Base-by-base conservation (phyloP, 257 asterid species). In the Anisodus acutangulus region DNA sequence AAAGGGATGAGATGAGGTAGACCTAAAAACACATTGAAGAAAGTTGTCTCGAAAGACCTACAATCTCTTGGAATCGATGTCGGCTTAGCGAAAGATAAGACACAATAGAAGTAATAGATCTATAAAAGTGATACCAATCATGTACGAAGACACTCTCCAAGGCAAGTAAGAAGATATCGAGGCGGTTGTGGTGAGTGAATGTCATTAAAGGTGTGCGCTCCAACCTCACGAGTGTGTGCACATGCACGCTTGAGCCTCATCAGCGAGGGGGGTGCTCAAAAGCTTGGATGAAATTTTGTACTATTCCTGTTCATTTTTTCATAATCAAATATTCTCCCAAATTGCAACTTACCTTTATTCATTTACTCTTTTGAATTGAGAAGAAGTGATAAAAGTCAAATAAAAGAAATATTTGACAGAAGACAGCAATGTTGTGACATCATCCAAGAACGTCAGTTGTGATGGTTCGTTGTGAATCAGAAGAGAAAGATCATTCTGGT, bases 271-370 rank as follows among this genome's bases (percentile, higher is more conserved):
- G 17, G 2, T 45, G 54, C 41, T 59, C 41, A n/a, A 71, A 43
- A 6, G 76, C 22, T 72, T 72, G 80, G 35, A 72, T 9, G 10
- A 70, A 45, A 72, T 9, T 72, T 72, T 45, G 80, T n/a, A 72
- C 41, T 10, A 72, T 5, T 13, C n/a, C 9, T 10, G 6, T 45
- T 47, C 35, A 45, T 45, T 72, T 72, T 72, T 19, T n/a, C 57
- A 72, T 43, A 19, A 72, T n/a, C 59, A 35, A 72, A 71, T 45
- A 45, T 71, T n/a, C 80, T 49, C 80, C 41, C n/a, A 72, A n/a
- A 72, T 72, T 72, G 80, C 37, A 68, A 68, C 6, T 39, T 68
- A 13, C 11, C 76, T 68, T 68, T 68, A 68, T 68, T 6, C 76
- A 68, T 68, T 37, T 37, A 2, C 22, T 68, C 37, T 67, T n/a